A percentile compares a stretch with the other conserved stretches of the same genome.
Evolutionary conservation across 345 rosid species (phyloP).

Genomic region (Anastatica hierochuntica): DNA sequence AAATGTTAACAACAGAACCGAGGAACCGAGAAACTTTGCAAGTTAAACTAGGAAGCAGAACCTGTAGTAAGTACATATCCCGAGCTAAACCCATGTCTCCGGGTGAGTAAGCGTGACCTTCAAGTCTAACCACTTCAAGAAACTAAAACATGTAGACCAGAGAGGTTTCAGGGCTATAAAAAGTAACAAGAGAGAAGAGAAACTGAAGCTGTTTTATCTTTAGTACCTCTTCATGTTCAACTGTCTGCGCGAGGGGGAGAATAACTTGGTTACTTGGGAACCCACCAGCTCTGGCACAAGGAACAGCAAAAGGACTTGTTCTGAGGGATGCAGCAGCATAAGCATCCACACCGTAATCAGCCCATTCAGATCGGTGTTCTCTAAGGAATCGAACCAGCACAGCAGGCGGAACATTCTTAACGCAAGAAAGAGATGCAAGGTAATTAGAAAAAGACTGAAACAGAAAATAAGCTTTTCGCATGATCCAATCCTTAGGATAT

Average conservation of each 20-base stretch:
- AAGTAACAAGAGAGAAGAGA: neutral
- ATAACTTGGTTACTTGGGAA: slow-evolving; percentile 87
- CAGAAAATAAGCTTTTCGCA: neutral
- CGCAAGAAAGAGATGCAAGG: slow-evolving; percentile 13
- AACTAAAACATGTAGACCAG: slow-evolving; percentile 32
- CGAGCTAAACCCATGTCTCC: slow-evolving; percentile 78
- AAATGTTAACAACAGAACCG: neutral
- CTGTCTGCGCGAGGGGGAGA: slow-evolving; percentile 84
- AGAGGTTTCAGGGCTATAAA: neutral
- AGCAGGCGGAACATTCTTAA: slow-evolving; percentile 83
- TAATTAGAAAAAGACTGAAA: neutral
- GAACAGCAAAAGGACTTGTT: slow-evolving; percentile 77
- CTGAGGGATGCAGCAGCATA: slow-evolving; percentile 81
- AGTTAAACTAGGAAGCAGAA: slow-evolving; percentile 6
- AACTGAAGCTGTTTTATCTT: neutral
- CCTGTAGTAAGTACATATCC: slow-evolving; percentile 95
- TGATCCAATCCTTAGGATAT: neutral
- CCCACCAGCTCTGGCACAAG: slow-evolving; percentile 77
- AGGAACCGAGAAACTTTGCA: neutral
- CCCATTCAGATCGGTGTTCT: slow-evolving; percentile 99
- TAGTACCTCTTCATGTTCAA: slow-evolving; percentile 88
- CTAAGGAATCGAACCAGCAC: slow-evolving; percentile 82
- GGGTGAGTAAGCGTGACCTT: slow-evolving; percentile 80
- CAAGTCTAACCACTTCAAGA: slow-evolving; percentile 89
- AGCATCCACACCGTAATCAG: slow-evolving; percentile 83